phyloP scores from a whole-genome alignment of 1,284 basidiomycete species.

The Irpex lacteus region DNA sequence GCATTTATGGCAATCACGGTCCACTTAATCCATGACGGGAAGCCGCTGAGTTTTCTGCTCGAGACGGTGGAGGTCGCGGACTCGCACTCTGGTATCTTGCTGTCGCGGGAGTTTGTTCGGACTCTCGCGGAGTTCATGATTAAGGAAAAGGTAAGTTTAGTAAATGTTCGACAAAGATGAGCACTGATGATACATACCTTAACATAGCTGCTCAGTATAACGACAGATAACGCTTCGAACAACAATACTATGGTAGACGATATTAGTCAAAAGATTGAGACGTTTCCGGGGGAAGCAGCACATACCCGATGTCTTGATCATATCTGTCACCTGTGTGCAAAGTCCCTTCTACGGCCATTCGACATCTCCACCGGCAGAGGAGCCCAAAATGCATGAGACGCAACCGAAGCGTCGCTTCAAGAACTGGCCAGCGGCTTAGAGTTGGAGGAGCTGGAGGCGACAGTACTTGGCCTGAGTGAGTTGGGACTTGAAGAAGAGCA shows the following conservation, averaged over 20 bases:
- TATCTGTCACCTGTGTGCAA: constrained; percentile 30
- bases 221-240: constrained; percentile 28
- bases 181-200: neutral
- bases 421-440: no score
- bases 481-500: no score
- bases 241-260: constrained; percentile 31
- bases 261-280: constrained; percentile 19
- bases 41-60: constrained; percentile 19
- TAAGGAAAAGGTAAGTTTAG: constrained; percentile 1
- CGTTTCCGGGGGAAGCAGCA: constrained; percentile 20
- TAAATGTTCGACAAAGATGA: neutral
- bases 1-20: constrained; percentile 25
- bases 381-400: neutral
- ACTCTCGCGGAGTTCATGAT: constrained; percentile 1
- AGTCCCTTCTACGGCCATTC: constrained; percentile 17
- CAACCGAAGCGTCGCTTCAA: constrained; percentile 2
- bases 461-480: no score
- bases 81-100: constrained; percentile 19
- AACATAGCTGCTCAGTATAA: constrained; percentile 24
- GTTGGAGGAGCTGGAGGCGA: no score
- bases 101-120: constrained; percentile 16
- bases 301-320: constrained; percentile 33
- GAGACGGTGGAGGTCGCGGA: constrained; percentile 15
- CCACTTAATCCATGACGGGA: constrained; percentile 25
- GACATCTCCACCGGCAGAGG: constrained; percentile 5